Base-by-base conservation (phyloP, 148 eudicot genomes). In the Pharnaceum exiguum region DNA sequence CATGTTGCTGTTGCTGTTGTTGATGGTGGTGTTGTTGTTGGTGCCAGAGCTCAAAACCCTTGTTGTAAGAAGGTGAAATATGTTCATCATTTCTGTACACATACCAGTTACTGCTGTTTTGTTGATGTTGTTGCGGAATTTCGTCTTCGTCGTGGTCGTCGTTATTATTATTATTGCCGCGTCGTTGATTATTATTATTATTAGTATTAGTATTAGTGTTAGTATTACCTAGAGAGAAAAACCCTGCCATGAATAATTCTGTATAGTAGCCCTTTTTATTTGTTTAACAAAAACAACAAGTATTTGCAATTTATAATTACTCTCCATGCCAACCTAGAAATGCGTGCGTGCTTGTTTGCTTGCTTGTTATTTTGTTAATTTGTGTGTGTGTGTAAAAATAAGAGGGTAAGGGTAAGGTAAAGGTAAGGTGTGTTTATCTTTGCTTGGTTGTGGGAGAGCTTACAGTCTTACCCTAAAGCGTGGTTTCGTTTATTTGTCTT, bases 151-250 rank as follows among this genome's bases (percentile, higher is more conserved):
- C 36, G 33, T 32, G 15, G 24, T 26, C 22, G 18, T 52, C 35
- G 27, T 44, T 18, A 25, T n/a, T 53, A 4, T 6, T 39, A 22
- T 5, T 53, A 2, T 18, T 51, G 22, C 0, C 23, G 19, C n/a
- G n/a, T n/a, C n/a, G n/a, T n/a, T n/a, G n/a, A n/a, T 44, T 18
- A 25, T n/a, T 53, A 4, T 6, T 39, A 22, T 5, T 53, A 2
- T 18, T 51, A 16, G 0, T 30, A 15, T 38, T 46, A 12, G 18
- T 40, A 6, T 7, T 22, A 13, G 7, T 44, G 17, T 10, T 29
- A 8, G 32, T 50, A 3, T 8, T 21, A 22, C 47, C 61, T 43
- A 63, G 28, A 18, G 75, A 65, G 64, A 69, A 59, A 54, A 69
- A 59, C 8, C 61, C 59, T 19, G 70, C 71, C 75, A 75, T 74